These are phyloP conservation scores for Fusarium nygamai DNA, from an alignment of 2,329 filamentous ascomycete species.

Conservation along the genomic window DNA sequence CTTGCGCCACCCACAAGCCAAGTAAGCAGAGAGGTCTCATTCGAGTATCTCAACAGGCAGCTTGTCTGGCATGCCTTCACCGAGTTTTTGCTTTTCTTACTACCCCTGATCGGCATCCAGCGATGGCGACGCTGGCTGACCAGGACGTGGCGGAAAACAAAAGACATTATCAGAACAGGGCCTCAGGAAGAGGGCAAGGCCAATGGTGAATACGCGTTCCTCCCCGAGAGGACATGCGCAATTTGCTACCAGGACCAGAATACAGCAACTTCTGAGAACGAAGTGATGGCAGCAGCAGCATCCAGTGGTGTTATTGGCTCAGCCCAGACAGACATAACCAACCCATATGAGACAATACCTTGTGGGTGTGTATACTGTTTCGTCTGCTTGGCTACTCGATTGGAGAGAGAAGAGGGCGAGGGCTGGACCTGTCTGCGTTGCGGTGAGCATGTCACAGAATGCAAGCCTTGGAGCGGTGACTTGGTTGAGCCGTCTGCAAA, in stretches of 20 bases:
- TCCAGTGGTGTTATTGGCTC: constrained; percentile 85
- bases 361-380: constrained; percentile 97
- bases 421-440: constrained; percentile 93
- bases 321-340: constrained; percentile 92
- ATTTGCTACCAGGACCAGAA: constrained; percentile 98
- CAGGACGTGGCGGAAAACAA: constrained; percentile 85
- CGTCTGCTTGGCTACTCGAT: constrained; percentile 87
- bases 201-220: constrained; percentile 80
- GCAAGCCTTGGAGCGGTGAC: constrained; percentile 91
- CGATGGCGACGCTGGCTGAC: constrained; percentile 92
- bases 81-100: constrained; percentile 94
- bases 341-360: constrained; percentile 90
- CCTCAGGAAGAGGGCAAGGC: constrained; percentile 60
- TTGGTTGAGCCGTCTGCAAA: constrained; percentile 71
- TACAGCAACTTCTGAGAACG: constrained; percentile 74
- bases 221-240: constrained; percentile 93
- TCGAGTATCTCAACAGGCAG: constrained; percentile 97
- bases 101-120: constrained; percentile 95
- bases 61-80: constrained; percentile 99
- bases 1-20: constrained; percentile 86
- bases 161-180: constrained; percentile 67
- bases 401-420: constrained; percentile 93
- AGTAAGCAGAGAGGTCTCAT: constrained; percentile 90
- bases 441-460: constrained; percentile 83
- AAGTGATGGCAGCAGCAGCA: constrained; percentile 75